Percentiles rank a stretch among this genome's conserved stretches.
Evolutionary conservation across 169 alveolate genomes (phyloP).

Genomic region (Plasmodium adleri): DNA sequence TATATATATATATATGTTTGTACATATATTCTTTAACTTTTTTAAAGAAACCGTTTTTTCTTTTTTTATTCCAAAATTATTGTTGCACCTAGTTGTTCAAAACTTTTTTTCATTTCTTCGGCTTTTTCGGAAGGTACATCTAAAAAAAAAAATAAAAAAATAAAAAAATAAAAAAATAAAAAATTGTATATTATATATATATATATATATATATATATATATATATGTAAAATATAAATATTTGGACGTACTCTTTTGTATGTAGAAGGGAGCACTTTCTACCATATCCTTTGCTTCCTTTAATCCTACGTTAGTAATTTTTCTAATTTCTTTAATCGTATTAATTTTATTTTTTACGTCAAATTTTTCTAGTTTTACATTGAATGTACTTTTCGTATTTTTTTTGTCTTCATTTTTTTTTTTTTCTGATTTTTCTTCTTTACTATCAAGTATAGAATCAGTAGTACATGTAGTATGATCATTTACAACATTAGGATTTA

Average conservation of each 20-base stretch:
- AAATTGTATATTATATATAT: neutral
- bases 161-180: neutral
- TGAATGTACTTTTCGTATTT: conserved; percentile 70
- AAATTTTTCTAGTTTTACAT: conserved; percentile 84
- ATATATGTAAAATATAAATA: neutral
- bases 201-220: too few species aligned
- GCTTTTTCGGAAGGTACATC: conserved; percentile 86
- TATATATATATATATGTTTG: neutral
- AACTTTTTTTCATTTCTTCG: conserved; percentile 83
- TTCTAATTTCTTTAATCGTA: conserved; percentile 88
- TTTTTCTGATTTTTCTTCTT: conserved; percentile 27
- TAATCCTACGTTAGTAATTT: conserved; percentile 85
- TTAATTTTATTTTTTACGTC: conserved; percentile 87
- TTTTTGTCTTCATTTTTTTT: conserved; percentile 75
- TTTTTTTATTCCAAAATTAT: conserved; percentile 75
- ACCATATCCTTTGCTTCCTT: conserved; percentile 89
- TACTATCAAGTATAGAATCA: neutral
- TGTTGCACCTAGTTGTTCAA: conserved; percentile 88
- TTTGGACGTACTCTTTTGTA: conserved; percentile 79
- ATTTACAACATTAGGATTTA: neutral
- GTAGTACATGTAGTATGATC: neutral
- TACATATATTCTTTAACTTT: conserved; percentile 1
- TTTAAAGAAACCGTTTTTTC: conserved; percentile 13
- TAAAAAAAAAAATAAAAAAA: conserved; percentile 6
- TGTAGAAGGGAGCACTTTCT: conserved; percentile 85